Base-by-base conservation (phyloP, 768 basidiomycete species). In the Boletus rubropictus region DNA sequence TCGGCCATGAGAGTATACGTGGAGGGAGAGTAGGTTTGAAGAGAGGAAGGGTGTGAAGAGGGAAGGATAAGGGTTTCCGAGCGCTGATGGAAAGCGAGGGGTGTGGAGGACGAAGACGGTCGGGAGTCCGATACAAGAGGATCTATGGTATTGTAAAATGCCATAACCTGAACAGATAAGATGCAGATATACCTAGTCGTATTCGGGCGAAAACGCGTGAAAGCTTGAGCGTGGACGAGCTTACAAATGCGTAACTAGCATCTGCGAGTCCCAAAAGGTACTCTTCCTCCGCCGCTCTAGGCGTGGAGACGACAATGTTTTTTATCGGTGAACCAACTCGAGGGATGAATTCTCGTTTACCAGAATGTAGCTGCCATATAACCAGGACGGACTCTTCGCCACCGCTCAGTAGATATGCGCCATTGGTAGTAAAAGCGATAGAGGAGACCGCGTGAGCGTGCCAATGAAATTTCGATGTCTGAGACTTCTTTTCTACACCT, bases 381-480 rank as follows among this genome's bases (percentile, higher is more conserved):
- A 98, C 94, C n/a, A 99, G 68, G 9, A 97, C 95, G 27, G 87
- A 79, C 64, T 98, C 96, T 65, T 96, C 91, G 37, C 96, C 96
- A 52, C 92, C 95, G 50, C 89, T 94, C 39, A 98, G 69, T 15
- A 99, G 68, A 64, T 96, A 95, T 7, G 91, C 86, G 11, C 96
- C 96, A 54, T 95, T 93, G 11, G 83, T 68, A 0, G 92, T 89
- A 65, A 98, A 99, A 0, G 82, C 73, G 22, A 99, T 64, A 1
- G 90, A 84, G 3, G 87, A 82, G 15, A 98, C 89, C 4, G 91
- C 80, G 63, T 98, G 95, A 3, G 95, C 88, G 62, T 99, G 96
- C 96, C 96, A 99, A 67, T 97, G 95, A 42, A 97, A 68, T 5
- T 82, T 78, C 3, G 89, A 84, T 1, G 91, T 94, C 58, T 89